phyloP scores from a whole-genome alignment of 257 asterid species.

The Ballota nigra region DNA sequence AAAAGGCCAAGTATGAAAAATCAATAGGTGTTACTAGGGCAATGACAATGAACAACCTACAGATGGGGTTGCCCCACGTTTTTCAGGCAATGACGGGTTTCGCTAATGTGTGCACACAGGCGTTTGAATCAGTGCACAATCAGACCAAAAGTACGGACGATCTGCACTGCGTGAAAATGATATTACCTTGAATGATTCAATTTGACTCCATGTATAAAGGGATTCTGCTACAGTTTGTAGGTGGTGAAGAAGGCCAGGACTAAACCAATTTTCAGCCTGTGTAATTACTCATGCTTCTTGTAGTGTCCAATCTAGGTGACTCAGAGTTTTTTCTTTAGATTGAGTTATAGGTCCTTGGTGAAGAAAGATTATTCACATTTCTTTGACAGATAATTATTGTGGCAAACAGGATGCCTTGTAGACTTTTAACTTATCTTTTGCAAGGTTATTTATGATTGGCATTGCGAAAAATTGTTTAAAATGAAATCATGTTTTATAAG shows the following conservation, averaged over 20 bases:
- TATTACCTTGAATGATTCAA: conserved; percentile 44
- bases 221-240: conserved; percentile 16
- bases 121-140: conserved; percentile 79
- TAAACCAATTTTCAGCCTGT: conserved; percentile 2
- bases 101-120: conserved; percentile 74
- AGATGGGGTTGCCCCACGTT: conserved; percentile 89
- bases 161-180: conserved; percentile 58
- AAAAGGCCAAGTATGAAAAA: conserved; percentile 85
- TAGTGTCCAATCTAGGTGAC: conserved; percentile 18
- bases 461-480: not conserved
- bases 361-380: conserved; percentile 10
- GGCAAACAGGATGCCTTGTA: conserved; percentile 12
- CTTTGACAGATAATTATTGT: conserved; percentile 10
- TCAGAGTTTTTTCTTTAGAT: conserved; percentile 13
- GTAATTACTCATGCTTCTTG: conserved; percentile 25
- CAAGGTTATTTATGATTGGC: not conserved
- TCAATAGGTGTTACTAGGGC: conserved; percentile 69
- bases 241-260: not conserved
- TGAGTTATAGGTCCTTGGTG: conserved; percentile 24
- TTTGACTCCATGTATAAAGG: conserved; percentile 25
- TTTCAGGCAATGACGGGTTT: conserved; percentile 94
- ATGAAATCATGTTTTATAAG: not conserved
- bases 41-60: conserved; percentile 82
- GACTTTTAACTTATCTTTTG: not conserved
- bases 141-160: conserved; percentile 55